A percentile compares a stretch with the other conserved stretches of the same genome.
These are phyloP conservation scores for Ophiosphaerella herpotricha DNA, from an alignment of 2,329 filamentous ascomycete genomes.

Conservation along the genomic window DNA sequence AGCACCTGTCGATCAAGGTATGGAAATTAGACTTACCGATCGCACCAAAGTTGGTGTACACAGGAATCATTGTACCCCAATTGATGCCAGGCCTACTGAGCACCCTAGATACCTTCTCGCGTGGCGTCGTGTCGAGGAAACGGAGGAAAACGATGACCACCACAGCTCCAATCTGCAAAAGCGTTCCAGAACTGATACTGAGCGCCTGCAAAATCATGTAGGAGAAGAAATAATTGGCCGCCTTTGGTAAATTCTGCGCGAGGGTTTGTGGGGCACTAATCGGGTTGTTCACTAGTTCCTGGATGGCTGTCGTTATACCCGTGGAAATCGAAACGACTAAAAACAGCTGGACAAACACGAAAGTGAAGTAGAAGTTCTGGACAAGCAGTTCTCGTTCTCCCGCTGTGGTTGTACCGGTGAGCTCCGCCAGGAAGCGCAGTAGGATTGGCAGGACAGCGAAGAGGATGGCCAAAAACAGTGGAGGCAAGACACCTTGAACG, in stretches of 20 bases:
- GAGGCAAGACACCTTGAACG: constrained; percentile 85
- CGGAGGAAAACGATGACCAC: constrained; percentile 78
- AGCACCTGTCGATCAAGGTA: constrained; percentile 4
- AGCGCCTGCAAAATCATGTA: constrained; percentile 97
- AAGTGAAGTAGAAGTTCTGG: constrained; percentile 89
- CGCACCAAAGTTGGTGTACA: constrained; percentile 95
- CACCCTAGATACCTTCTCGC: constrained; percentile 84
- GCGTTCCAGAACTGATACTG: constrained; percentile 84
- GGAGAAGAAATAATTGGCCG: constrained; percentile 96
- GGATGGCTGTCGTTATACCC: constrained; percentile 69
- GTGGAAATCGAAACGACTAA: constrained; percentile 86
- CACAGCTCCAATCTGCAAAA: constrained; percentile 81
- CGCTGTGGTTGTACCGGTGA: constrained; percentile 82
- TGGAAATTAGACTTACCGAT: constrained; percentile 62
- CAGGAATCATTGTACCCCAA: constrained; percentile 94
- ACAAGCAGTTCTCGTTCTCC: constrained; percentile 80
- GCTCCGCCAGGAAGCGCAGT: constrained; percentile 70
- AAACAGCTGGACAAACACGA: constrained; percentile 94
- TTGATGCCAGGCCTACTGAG: constrained; percentile 75
- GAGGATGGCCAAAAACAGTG: constrained; percentile 74
- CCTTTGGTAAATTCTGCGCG: constrained; percentile 78
- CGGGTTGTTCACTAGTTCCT: constrained; percentile 68
- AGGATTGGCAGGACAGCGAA: constrained; percentile 82
- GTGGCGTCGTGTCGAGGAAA: constrained; percentile 79
- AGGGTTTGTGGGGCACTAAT: constrained; percentile 71